phyloP scores from a whole-genome alignment of 805 yeast species.

The Pichia insulana region DNA sequence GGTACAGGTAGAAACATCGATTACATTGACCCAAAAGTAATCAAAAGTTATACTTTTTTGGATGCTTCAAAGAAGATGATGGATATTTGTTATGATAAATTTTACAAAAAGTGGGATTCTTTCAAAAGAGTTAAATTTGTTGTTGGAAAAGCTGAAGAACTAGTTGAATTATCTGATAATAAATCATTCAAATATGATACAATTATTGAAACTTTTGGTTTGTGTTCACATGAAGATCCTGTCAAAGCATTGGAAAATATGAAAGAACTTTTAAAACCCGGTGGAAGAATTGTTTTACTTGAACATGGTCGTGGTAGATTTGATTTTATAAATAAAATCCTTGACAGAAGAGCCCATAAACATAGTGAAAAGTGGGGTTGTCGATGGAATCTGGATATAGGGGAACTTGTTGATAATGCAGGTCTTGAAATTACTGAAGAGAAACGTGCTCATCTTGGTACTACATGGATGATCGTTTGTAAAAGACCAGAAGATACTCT shows the following conservation, averaged over 20 bases:
- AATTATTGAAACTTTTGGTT: constrained; percentile 86
- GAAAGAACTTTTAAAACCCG: constrained; percentile 67
- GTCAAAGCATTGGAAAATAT: constrained; percentile 71
- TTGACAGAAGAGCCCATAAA: constrained; percentile 76
- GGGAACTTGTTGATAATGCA: constrained; percentile 72
- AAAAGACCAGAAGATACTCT: constrained; percentile 63
- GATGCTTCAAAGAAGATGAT: constrained; percentile 87
- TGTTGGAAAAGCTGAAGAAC: constrained; percentile 82
- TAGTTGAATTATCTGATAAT: constrained; percentile 38
- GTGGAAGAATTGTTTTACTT: constrained; percentile 76
- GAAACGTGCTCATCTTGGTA: constrained; percentile 78
- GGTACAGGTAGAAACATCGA: constrained; percentile 94
- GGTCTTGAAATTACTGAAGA: constrained; percentile 79
- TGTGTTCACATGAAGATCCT: constrained; percentile 95
- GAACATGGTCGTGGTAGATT: constrained; percentile 91
- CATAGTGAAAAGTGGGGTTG: constrained; percentile 94
- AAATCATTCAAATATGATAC: constrained; percentile 70
- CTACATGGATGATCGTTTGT: constrained; percentile 80
- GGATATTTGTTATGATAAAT: constrained; percentile 67
- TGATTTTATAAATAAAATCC: constrained; percentile 64
- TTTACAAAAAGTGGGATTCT: constrained; percentile 55
- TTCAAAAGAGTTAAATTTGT: constrained; percentile 75
- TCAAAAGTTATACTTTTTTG: constrained; percentile 71
- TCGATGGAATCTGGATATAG: constrained; percentile 93
- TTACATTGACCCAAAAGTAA: constrained; percentile 49